Evolutionary conservation across 2,329 filamentous ascomycete species (phyloP), one percentile per base, ranked within the genome.

Genomic region (Aspergillus pseudoterreus): DNA sequence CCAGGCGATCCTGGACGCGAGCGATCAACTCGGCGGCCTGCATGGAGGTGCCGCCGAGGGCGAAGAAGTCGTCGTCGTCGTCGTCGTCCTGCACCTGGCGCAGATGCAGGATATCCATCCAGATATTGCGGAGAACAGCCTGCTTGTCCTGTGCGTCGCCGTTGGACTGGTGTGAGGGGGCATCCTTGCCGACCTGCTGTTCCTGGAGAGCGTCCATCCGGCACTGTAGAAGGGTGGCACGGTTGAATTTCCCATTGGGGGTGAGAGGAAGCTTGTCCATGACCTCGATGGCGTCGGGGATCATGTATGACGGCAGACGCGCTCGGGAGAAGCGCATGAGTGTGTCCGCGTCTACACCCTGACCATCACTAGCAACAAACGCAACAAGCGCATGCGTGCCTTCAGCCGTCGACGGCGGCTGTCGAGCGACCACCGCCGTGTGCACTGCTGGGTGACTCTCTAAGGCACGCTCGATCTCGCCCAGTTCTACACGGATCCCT

Each of bases 401-500:
- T 2, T 38, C 41, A 5, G 6, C 45, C 3, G n/a, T 22, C 2
- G 15, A 24, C n/a, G 46, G 43, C 15, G 43, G 43, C 12, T 42
- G 43, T 14, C 47, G 39, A 32, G 17, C 19, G 4, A 47, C 50
- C 12, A 50, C 50, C 10, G n/a, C 45, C 4, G 36, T 19, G 14
- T 49, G 43, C n/a, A 47, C 47, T 10, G 19, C 15, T 8, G 27
- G 24, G 14, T 50, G 43, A 5, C n/a, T 38, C 24, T 30, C 22
- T 30, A 95, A 73, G 66, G 91, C 84, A 41, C 77, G 85, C 67
- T 95, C 90, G 59, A 95, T 94, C 56, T 95, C 91, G 52, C 85
- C 85, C 46, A 95, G 82, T 73, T 96, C 91, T 57, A 96, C 92
- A 47, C 90, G 81, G 77, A 95, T 95, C 1, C 90, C 90, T 44